Base-by-base conservation (phyloP, 108 stramenopile genomes). In the Pseudonitzschia delicatissima region DNA sequence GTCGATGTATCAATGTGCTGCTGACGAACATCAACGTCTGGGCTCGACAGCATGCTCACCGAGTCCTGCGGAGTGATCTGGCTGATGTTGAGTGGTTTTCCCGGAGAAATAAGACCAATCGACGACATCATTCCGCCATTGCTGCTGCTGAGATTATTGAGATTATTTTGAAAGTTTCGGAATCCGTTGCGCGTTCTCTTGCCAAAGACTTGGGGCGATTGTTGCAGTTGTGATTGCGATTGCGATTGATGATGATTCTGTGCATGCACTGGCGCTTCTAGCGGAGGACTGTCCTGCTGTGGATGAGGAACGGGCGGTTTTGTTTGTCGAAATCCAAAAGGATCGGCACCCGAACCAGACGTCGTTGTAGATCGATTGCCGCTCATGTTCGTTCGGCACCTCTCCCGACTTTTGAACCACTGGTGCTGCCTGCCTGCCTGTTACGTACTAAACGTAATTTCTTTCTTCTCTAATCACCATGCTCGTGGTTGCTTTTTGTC, bases 51-150 rank as follows among this genome's bases (percentile, higher is more conserved):
- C 3, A 68, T 21, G 8, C 65, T 67, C 12, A 75, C 55, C 8
- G 67, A 62, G 44, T 75, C 74, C 32, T 75, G 74, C 32, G 74
- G 67, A n/a, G 74, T 67, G 34, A 75, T 75, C 17, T 66, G 74
- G 15, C 65, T 67, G 28, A 75, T 26, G 44, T 68, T 75, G 28
- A 75, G 57, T 17, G 74, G 67, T 44, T 75, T 39, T 67, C 66
- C 55, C 2, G 74, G 74, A 68, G 67, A 68, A 2, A 67, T 49
- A 17, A 25, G 29, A 35, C 31, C 62, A 20, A 48, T 64, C 23
- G 20, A 13, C 11, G 64, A 47, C 29, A 5, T 29, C 15, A 25
- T 12, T 40, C 23, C 17, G 39, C 6, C 42, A n/a, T 48, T 47
- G 64, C 20, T 65, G 64, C 49, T 48, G 64, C 50, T 39, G 8